Percentiles rank a stretch among this genome's conserved stretches.
Conservation (phyloP, 2,329 filamentous ascomycete species). For the Neonectria punicea region DNA sequence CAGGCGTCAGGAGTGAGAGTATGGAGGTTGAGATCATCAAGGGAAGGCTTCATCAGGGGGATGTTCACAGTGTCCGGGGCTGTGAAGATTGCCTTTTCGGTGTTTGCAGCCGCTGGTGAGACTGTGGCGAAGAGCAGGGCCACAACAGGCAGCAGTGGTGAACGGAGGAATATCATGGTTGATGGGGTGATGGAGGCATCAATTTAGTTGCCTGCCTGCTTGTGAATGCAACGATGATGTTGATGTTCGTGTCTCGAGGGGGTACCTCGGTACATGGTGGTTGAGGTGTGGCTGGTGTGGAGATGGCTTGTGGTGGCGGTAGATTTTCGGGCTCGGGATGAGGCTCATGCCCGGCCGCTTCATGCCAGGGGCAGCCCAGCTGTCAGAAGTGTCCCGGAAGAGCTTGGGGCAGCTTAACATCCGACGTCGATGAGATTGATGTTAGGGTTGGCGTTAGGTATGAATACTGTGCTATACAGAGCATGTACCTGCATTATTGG, state of each 20-base stretch:
- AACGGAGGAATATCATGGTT: constrained; percentile 22
- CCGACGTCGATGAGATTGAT: background rate
- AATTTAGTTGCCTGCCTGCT: background rate
- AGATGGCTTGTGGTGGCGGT: constrained; percentile 6
- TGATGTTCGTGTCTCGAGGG: background rate
- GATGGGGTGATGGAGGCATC: background rate
- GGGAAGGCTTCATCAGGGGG: constrained; percentile 51
- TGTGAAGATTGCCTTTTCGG: constrained; percentile 90
- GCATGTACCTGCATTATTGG: background rate
- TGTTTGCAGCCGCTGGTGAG: constrained; percentile 68
- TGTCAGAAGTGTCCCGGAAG: constrained; percentile 4
- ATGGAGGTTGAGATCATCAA: constrained; percentile 70
- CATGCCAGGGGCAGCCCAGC: constrained; percentile 10
- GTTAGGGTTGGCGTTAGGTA: background rate
- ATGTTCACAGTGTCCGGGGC: constrained; percentile 70
- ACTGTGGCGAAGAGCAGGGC: constrained; percentile 29
- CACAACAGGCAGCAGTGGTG: constrained; percentile 15
- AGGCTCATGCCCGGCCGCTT: constrained; percentile 10
- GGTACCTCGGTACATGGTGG: background rate
- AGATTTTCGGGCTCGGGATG: constrained; percentile 15
- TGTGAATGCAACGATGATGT: background rate
- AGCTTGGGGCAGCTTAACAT: constrained; percentile 24
- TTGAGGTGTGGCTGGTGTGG: constrained; percentile 4
- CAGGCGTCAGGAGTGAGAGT: constrained; percentile 68
- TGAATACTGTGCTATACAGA: background rate